A percentile compares a stretch with the other conserved stretches of the same genome.
phyloP scores from a whole-genome alignment of 2,329 filamentous ascomycete genomes.

The Alternaria panax region DNA sequence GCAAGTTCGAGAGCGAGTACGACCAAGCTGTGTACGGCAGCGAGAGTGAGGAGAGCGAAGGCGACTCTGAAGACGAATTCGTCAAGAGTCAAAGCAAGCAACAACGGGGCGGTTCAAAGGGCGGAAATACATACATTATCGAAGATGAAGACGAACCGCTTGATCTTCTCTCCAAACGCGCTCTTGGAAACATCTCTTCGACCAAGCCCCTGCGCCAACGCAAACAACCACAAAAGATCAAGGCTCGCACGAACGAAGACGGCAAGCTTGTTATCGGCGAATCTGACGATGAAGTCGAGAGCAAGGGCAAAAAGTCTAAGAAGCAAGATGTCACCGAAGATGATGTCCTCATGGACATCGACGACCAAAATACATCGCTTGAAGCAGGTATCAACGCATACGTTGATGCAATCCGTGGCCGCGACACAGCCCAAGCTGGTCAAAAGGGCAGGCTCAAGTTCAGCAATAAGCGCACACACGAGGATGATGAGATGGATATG shows the following conservation, averaged over 20 bases:
- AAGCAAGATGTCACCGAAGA: slow-evolving; percentile 44
- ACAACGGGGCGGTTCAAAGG: slow-evolving; percentile 50
- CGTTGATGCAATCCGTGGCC: slow-evolving; percentile 66
- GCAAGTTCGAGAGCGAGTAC: slow-evolving; percentile 88
- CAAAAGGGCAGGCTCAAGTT: slow-evolving; percentile 69
- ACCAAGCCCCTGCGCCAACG: slow-evolving; percentile 78
- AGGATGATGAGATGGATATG: slow-evolving; percentile 57
- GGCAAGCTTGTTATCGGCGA: slow-evolving; percentile 80
- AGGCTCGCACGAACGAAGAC: slow-evolving; percentile 68
- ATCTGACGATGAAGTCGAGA: slow-evolving; percentile 48
- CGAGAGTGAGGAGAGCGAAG: slow-evolving; percentile 64
- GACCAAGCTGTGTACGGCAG: slow-evolving; percentile 91
- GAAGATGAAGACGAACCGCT: slow-evolving; percentile 95
- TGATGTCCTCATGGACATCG: slow-evolving; percentile 67
- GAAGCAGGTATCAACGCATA: slow-evolving; percentile 67
- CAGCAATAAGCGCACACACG: slow-evolving; percentile 57
- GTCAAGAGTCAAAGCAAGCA: slow-evolving; percentile 43
- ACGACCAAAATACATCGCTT: slow-evolving; percentile 54
- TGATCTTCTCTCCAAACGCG: slow-evolving; percentile 87
- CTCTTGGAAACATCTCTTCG: slow-evolving; percentile 90
- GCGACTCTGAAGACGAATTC: slow-evolving; percentile 47
- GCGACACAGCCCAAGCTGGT: slow-evolving; percentile 64
- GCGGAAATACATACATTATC: slow-evolving; percentile 79
- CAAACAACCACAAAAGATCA: slow-evolving; percentile 56
- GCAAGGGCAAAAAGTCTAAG: slow-evolving; percentile 46